Percentiles rank a stretch among this genome's conserved stretches.
Conservation (phyloP, 2,329 filamentous ascomycete genomes). For the Fusarium sp. region DNA sequence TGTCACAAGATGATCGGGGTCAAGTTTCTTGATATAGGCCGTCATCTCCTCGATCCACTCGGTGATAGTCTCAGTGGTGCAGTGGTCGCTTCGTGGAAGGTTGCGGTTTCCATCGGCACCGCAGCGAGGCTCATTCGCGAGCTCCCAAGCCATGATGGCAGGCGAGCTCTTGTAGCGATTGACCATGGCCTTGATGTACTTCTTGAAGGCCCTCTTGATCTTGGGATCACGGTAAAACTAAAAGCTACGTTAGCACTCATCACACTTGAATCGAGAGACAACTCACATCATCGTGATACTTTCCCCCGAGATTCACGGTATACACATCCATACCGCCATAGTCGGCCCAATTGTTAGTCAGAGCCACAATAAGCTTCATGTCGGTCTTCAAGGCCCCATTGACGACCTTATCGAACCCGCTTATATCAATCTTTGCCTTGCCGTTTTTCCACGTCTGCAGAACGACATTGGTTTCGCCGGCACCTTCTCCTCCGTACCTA, state of each 20-base stretch:
- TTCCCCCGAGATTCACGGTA: conserved; percentile 62
- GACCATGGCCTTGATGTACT: conserved; percentile 59
- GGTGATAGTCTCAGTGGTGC: conserved; percentile 65
- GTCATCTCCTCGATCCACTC: conserved; percentile 68
- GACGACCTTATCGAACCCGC: conserved; percentile 12
- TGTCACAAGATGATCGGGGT: conserved; percentile 69
- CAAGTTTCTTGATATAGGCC: conserved; percentile 70
- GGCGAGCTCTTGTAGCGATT: conserved; percentile 57
- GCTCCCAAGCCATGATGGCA: conserved; percentile 64
- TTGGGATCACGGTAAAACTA: conserved; percentile 28
- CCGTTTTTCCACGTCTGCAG: conserved; percentile 15
- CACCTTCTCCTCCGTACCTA: conserved; percentile 55
- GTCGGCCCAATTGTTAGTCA: conserved; percentile 69
- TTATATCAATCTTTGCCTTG: conserved; percentile 10
- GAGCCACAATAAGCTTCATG: conserved; percentile 63
- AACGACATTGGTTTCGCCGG: conserved; percentile 58
- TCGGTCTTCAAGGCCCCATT: conserved; percentile 57
- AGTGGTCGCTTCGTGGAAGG: conserved; percentile 56
- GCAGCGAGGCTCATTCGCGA: conserved; percentile 69
- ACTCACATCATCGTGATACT: conserved; percentile 53
- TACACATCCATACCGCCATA: conserved; percentile 69
- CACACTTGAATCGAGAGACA: too few relatives aligned
- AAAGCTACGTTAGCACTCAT: background rate
- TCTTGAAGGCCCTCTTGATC: conserved; percentile 34
- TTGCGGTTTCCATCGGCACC: conserved; percentile 33